Evolutionary conservation across 2,329 filamentous ascomycete genomes (phyloP), one percentile per base, ranked within the genome.

Genomic region (Paracamarosporium sp.): DNA sequence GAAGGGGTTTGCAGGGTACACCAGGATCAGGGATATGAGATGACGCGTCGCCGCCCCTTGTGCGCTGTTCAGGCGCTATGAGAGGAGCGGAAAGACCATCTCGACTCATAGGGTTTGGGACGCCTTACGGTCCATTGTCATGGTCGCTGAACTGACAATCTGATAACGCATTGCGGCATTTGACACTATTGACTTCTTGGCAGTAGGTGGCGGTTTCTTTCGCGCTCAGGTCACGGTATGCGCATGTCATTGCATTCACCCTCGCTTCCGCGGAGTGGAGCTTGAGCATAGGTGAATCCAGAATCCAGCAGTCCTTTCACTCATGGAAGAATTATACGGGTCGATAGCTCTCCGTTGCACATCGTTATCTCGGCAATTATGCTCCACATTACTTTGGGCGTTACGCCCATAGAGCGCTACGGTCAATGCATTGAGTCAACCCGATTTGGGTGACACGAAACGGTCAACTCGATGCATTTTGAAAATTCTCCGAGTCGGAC

Each of bases 271-370:
- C 20, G n/a, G n/a, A n/a, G 40, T 24, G 3, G 25, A 25, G 6
- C 20, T 11, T 43, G 40, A 43, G 40, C 40, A 25, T 11, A 12
- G 20, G 20, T 6, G 22, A 43, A 17, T 5, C 20, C 20, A 43
- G 25, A 15, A 38, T 38, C 13, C 13, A 25, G 7, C 47, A 38
- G n/a, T 38, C 28, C 33, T 40, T 17, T 50, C 47, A 50, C 24
- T 50, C 47, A 38, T 50, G 47, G 47, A 38, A 50, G 35, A 38
- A 38, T 50, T 38, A 12, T n/a, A n/a, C n/a, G n/a, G n/a, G n/a
- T n/a, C n/a, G n/a, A n/a, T n/a, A n/a, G n/a, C n/a, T n/a, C 12
- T 28, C 25, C 47, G 47, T 50, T 40, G 47, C 47, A 50, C 47
- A 50, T 50, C 47, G 13, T n/a, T 15, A 50, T 50, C 20, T 50